Evolutionary conservation across 192 early-diverging fungal genomes (phyloP).

Genomic region (Podila minutissima): DNA sequence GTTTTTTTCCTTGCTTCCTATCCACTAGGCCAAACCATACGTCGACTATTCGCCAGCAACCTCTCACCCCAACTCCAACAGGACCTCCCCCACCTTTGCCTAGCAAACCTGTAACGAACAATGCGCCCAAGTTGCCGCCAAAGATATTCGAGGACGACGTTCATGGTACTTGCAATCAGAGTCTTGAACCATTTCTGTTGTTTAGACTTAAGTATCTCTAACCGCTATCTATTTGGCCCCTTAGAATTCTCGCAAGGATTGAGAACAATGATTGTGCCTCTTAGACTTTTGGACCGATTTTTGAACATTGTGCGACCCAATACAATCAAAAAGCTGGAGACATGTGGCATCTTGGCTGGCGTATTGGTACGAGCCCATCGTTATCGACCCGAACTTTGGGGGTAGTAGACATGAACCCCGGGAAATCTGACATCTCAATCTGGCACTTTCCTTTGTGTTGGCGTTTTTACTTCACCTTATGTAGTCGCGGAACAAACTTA

Average conservation of each 20-base stretch:
- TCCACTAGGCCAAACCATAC: not conserved
- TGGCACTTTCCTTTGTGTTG: not conserved
- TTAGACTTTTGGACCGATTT: conserved; percentile 74
- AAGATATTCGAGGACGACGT: conserved; percentile 41
- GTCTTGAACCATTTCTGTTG: conserved; percentile 9
- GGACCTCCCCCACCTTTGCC: conserved; percentile 29
- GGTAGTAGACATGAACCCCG: too few species aligned
- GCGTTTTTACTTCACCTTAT: not conserved
- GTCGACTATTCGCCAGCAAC: not conserved
- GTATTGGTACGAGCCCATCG: conserved; percentile 55
- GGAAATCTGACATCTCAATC: not conserved
- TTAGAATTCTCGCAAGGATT: conserved; percentile 66
- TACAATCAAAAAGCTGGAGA: conserved; percentile 85
- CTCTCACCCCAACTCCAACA: conserved; percentile 11
- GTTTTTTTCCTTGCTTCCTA: not conserved
- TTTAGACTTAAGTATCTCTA: conserved; percentile 11
- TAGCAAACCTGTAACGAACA: conserved; percentile 11
- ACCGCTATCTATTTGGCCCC: conserved; percentile 18
- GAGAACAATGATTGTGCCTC: conserved; percentile 73
- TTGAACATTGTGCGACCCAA: conserved; percentile 75
- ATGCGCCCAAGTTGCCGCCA: conserved; percentile 38
- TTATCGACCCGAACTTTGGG: too few species aligned
- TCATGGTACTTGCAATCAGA: conserved; percentile 22
- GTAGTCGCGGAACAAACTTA: conserved; percentile 66
- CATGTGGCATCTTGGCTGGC: conserved; percentile 88